Conservation (phyloP, 1,284 basidiomycete species). For the Ceratorhiza oryzae-sativae region DNA sequence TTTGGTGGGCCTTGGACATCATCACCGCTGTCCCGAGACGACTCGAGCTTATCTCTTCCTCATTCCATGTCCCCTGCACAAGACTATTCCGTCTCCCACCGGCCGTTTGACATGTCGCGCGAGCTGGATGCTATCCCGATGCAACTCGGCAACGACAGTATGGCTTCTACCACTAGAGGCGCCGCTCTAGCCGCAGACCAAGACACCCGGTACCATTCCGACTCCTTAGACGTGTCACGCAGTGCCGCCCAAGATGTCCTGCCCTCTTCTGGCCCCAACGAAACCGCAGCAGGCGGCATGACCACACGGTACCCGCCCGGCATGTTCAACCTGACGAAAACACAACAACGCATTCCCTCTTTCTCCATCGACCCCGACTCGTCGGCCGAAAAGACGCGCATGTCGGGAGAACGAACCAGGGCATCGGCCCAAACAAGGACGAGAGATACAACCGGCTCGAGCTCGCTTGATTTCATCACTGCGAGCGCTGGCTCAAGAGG, state of each 20-base stretch:
- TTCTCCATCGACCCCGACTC: constrained; percentile 7
- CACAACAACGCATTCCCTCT: neutral
- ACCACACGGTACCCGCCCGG: constrained; percentile 34
- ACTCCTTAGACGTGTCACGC: neutral
- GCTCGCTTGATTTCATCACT: constrained; percentile 32
- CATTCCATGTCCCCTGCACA: constrained; percentile 25
- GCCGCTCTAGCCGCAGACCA: neutral
- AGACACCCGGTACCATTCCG: neutral
- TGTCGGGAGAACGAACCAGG: neutral
- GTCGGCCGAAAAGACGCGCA: neutral
- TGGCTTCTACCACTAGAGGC: too few relatives aligned
- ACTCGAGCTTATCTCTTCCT: constrained; percentile 27
- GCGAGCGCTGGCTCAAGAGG: neutral
- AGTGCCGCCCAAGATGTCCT: neutral
- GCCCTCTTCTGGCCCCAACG: neutral
- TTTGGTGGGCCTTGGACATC: constrained; percentile 18
- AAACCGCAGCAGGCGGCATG: constrained; percentile 15
- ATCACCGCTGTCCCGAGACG: constrained; percentile 23
- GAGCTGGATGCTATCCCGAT: constrained; percentile 33
- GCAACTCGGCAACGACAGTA: neutral
- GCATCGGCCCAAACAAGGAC: neutral
- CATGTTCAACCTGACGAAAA: constrained; percentile 38
- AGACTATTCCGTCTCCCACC: constrained; percentile 16
- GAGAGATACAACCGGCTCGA: constrained; percentile 19
- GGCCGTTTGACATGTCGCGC: constrained; percentile 32